Evolutionary conservation across 176 grass and related monocot species (phyloP).

Genomic region (Calamus simplicifolius): DNA sequence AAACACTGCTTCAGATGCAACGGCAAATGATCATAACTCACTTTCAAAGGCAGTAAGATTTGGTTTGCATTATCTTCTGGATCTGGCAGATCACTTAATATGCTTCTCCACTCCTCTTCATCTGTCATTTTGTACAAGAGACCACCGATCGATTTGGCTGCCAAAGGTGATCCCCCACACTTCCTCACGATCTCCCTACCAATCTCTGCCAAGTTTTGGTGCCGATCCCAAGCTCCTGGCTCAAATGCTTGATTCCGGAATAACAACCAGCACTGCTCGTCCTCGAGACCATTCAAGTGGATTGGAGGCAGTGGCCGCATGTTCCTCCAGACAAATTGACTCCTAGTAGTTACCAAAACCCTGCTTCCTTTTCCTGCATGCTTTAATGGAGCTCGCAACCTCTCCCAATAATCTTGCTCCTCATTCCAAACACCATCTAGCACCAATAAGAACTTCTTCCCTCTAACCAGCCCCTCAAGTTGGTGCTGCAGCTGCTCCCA

Average conservation of each 20-base stretch:
- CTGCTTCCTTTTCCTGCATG: slow-evolving; percentile 25
- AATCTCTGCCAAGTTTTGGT: slow-evolving; percentile 1
- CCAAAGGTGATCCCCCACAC: too few relatives aligned
- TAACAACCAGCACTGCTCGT: slow-evolving; percentile 30
- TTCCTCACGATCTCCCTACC: too few relatives aligned
- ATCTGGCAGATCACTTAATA: too few relatives aligned
- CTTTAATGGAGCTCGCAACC: slow-evolving; percentile 17
- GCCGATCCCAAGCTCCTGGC: neutral
- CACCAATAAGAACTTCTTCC: slow-evolving; percentile 37
- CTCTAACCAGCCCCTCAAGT: slow-evolving; percentile 16
- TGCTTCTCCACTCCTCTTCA: too few relatives aligned
- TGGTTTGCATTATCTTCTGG: too few relatives aligned
- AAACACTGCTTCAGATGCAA: too few relatives aligned
- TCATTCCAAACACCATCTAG: slow-evolving; percentile 44
- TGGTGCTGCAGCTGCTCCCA: slow-evolving; percentile 23
- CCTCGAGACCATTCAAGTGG: slow-evolving; percentile 20
- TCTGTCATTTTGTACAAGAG: too few relatives aligned
- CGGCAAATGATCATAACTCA: too few relatives aligned
- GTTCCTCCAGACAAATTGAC: slow-evolving; percentile 17
- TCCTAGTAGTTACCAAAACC: slow-evolving; percentile 46
- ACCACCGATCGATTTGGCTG: too few relatives aligned
- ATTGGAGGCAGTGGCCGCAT: neutral
- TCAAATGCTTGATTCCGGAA: slow-evolving; percentile 12
- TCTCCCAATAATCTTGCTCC: slow-evolving; percentile 36
- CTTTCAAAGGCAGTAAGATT: too few relatives aligned